Percentiles rank a stretch among this genome's conserved stretches.
phyloP scores from a whole-genome alignment of 2,329 filamentous ascomycete species.

The Fusarium marasasianum region DNA sequence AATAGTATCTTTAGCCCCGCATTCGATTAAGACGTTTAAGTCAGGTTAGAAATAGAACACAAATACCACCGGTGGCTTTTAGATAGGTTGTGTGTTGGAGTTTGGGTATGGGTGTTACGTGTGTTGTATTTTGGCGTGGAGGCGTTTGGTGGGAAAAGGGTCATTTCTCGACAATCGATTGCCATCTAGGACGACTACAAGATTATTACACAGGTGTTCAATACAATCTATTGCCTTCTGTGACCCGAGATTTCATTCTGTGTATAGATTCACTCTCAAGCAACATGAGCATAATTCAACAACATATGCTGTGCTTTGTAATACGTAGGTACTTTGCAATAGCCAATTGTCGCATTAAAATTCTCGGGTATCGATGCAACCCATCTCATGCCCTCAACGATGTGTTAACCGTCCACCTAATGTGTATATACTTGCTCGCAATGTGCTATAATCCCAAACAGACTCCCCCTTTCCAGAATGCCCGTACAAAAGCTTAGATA shows the following conservation, averaged over 20 bases:
- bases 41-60: neutral
- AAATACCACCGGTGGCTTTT: neutral
- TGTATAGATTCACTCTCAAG: neutral
- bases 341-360: constrained; percentile 12
- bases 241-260: neutral
- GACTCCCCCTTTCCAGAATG: neutral
- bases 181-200: neutral
- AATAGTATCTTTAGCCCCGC: neutral
- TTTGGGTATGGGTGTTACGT: neutral
- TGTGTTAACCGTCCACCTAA: constrained; percentile 2
- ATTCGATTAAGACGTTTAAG: neutral
- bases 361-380: constrained; percentile 34
- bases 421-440: constrained; percentile 1
- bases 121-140: neutral
- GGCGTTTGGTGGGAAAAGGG: neutral
- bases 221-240: neutral
- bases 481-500: neutral
- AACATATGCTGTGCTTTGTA: neutral
- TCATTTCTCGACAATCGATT: neutral
- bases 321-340: neutral
- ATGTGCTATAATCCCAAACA: constrained; percentile 6
- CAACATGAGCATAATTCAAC: neutral
- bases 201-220: neutral
- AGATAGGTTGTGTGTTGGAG: neutral
- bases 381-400: constrained; percentile 19